Evolutionary conservation across 306 rosid species (phyloP).

Genomic region (Luffa aegyptiaca): DNA sequence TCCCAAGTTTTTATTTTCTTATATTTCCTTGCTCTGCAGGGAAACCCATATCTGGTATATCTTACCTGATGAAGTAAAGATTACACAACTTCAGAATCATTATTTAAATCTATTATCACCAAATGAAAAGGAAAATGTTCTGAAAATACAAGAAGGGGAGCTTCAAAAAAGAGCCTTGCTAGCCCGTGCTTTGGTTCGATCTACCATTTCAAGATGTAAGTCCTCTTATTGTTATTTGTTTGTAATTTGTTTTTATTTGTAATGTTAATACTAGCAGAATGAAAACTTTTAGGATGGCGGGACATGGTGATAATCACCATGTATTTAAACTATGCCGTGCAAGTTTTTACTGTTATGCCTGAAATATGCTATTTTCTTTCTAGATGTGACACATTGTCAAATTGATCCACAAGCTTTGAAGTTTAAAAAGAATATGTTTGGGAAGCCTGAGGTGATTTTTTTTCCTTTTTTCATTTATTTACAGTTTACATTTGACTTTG

Average conservation of each 20-base stretch:
- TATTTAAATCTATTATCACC: conserved; percentile 61
- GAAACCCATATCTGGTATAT: conserved; percentile 85
- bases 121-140: conserved; percentile 49
- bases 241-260: background rate
- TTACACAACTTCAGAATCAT: conserved; percentile 35
- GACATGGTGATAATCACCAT: background rate
- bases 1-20: background rate
- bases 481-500: background rate
- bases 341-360: conserved; percentile 1
- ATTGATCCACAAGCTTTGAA: conserved; percentile 55
- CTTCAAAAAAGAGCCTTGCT: conserved; percentile 59
- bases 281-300: background rate
- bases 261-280: background rate
- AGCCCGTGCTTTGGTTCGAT: conserved; percentile 72
- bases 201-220: conserved; percentile 83
- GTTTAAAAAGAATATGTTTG: conserved; percentile 62
- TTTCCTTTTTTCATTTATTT: conserved; percentile 6
- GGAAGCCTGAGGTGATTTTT: conserved; percentile 76
- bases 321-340: background rate
- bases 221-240: conserved; percentile 11
- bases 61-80: conserved; percentile 58
- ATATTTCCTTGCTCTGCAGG: conserved; percentile 29
- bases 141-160: conserved; percentile 41
- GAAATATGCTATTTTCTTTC: conserved; percentile 28
- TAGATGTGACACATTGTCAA: conserved; percentile 52